A percentile compares a stretch with the other conserved stretches of the same genome.
These are phyloP conservation scores for Coprinellus micaceus DNA, from an alignment of 768 basidiomycete genomes.

Conservation along the genomic window DNA sequence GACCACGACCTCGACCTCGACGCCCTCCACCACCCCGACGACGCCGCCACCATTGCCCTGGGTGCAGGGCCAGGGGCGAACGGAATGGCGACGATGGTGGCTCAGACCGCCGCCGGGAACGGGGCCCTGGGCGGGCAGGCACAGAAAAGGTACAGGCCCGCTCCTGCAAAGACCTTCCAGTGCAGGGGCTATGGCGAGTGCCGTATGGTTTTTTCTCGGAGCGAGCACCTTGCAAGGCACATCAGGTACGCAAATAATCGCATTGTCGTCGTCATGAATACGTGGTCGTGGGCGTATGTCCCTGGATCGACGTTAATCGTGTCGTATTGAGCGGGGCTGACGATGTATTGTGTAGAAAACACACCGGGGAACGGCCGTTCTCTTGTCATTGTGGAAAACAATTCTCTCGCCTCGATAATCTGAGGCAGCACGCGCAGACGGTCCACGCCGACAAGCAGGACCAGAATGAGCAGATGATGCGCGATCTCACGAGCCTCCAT, in stretches of 20 bases:
- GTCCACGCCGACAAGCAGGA: conserved; percentile 94
- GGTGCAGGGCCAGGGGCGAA: neutral
- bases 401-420: conserved; percentile 94
- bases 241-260: conserved; percentile 65
- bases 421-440: conserved; percentile 95
- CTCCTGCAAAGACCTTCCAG: conserved; percentile 91
- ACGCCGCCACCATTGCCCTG: neutral
- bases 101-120: neutral
- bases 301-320: too few relatives aligned
- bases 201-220: conserved; percentile 93
- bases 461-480: conserved; percentile 89
- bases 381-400: conserved; percentile 94
- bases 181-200: conserved; percentile 95
- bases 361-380: conserved; percentile 96
- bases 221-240: conserved; percentile 94
- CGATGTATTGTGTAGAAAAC: conserved; percentile 81
- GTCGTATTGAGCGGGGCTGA: too few relatives aligned
- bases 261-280: too few relatives aligned
- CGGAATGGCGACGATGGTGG: neutral
- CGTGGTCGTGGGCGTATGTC: too few relatives aligned
- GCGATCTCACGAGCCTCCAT: conserved; percentile 79
- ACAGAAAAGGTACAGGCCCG: conserved; percentile 76
- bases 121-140: conserved; percentile 13
- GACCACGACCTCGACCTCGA: neutral
- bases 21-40: neutral